Conservation (phyloP, 2,329 filamentous ascomycete species). For the Talaromyces sp. region DNA sequence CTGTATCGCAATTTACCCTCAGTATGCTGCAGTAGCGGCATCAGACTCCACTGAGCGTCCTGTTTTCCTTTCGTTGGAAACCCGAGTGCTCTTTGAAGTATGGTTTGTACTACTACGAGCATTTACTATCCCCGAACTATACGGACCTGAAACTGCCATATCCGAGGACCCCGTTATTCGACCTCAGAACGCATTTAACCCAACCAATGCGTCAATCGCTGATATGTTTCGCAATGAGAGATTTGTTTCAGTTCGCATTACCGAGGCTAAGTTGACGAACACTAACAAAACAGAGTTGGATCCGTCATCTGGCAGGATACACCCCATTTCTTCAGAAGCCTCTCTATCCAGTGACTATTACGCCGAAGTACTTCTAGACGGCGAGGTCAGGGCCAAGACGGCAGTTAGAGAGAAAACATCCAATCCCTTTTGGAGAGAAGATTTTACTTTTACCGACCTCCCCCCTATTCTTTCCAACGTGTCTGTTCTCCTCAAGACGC, state of each 20-base stretch:
- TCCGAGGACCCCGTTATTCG: slow-evolving; percentile 37
- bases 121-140: slow-evolving; percentile 88
- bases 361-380: slow-evolving; percentile 45
- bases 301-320: slow-evolving; percentile 28
- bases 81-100: slow-evolving; percentile 86
- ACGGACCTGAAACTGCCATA: slow-evolving; percentile 54
- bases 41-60: slow-evolving; percentile 76
- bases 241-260: slow-evolving; percentile 54
- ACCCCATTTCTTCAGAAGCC: slow-evolving; percentile 26
- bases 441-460: slow-evolving; percentile 44
- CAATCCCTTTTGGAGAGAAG: slow-evolving; percentile 48
- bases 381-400: slow-evolving; percentile 46
- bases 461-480: slow-evolving; percentile 45
- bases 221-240: slow-evolving; percentile 67
- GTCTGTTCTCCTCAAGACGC: slow-evolving; percentile 42
- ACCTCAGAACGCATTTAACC: slow-evolving; percentile 22
- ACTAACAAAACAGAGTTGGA: slow-evolving; percentile 13
- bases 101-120: slow-evolving; percentile 92
- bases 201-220: slow-evolving; percentile 33
- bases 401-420: slow-evolving; percentile 43
- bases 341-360: slow-evolving; percentile 40
- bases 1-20: slow-evolving; percentile 92
- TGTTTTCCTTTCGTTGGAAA: slow-evolving; percentile 83
- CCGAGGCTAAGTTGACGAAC: slow-evolving; percentile 56
- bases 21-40: slow-evolving; percentile 72